Percentiles rank a stretch among this genome's conserved stretches.
Conservation (phyloP, 2,329 filamentous ascomycete species). For the Microcyclospora tardicrescens region DNA sequence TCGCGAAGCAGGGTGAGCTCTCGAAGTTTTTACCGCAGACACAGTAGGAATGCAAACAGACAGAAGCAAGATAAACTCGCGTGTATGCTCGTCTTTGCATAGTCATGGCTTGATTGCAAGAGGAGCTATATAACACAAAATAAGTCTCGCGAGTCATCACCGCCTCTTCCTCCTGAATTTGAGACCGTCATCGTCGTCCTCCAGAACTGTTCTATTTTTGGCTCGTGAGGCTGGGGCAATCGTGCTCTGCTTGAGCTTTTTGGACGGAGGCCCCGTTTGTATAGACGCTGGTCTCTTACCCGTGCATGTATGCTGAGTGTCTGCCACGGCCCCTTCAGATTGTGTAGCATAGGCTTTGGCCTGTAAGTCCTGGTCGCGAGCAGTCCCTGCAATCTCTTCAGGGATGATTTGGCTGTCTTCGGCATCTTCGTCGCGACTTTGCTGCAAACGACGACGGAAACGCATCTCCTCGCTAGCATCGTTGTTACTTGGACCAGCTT, state of each 20-base stretch:
- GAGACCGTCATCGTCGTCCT: slow-evolving; percentile 41
- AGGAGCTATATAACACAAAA: no score
- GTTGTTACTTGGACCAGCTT: slow-evolving; percentile 2
- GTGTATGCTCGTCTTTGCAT: no score
- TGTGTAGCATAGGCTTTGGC: slow-evolving; percentile 8
- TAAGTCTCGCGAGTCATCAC: no score
- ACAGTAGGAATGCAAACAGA: no score
- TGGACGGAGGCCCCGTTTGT: slow-evolving; percentile 13
- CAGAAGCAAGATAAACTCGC: no score
- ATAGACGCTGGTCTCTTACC: slow-evolving; percentile 17
- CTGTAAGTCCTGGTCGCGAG: slow-evolving; percentile 8
- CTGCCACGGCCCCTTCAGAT: slow-evolving; percentile 11
- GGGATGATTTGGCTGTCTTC: slow-evolving; percentile 8
- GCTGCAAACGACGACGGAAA: slow-evolving; percentile 19
- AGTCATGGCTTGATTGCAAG: no score
- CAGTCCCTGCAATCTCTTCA: slow-evolving; percentile 6
- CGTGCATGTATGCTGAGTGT: slow-evolving; percentile 10
- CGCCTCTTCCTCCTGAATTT: slow-evolving; percentile 34
- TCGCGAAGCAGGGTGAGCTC: no score
- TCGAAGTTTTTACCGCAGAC: no score
- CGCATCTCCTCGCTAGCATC: slow-evolving; percentile 9
- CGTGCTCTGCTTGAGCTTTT: slow-evolving; percentile 21
- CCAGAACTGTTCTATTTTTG: slow-evolving; percentile 18
- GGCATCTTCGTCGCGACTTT: slow-evolving; percentile 17
- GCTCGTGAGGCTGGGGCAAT: slow-evolving; percentile 4